Conservation (phyloP, 192 early-diverging fungal species). For the Backusella morwellensis region DNA sequence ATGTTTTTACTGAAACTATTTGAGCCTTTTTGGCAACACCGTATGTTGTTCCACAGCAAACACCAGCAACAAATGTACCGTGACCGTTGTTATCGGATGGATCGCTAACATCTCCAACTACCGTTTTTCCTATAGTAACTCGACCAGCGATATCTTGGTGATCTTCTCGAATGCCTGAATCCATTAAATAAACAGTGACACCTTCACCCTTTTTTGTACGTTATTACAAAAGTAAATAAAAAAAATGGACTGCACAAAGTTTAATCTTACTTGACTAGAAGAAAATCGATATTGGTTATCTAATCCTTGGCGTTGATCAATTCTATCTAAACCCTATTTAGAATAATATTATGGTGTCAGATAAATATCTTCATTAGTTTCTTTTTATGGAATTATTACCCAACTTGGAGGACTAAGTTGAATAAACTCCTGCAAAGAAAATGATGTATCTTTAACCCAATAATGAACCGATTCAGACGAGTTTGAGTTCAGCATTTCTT, state of each 20-base stretch:
- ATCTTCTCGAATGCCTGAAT: conserved; percentile 62
- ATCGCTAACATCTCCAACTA: conserved; percentile 35
- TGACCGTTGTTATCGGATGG: conserved; percentile 49
- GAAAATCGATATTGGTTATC: conserved; percentile 29
- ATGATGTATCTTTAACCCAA: conserved; percentile 28
- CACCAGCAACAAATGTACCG: conserved; percentile 61
- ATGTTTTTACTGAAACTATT: conserved; percentile 53
- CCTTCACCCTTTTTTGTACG: conserved; percentile 55
- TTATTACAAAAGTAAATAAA: not conserved
- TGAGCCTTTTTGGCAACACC: conserved; percentile 58
- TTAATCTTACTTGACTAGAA: conserved; percentile 16
- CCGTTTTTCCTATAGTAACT: conserved; percentile 41
- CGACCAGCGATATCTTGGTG: conserved; percentile 53
- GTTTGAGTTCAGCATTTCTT: conserved; percentile 1
- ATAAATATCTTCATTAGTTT: not conserved
- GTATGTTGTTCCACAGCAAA: conserved; percentile 50
- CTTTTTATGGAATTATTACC: conserved; percentile 22
- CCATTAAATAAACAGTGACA: conserved; percentile 91
- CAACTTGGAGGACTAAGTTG: conserved; percentile 30
- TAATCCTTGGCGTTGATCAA: conserved; percentile 32
- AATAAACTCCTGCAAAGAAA: conserved; percentile 31
- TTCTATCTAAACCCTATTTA: conserved; percentile 29
- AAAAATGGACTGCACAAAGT: not conserved
- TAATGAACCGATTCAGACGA: conserved; percentile 20
- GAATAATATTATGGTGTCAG: not conserved